A percentile compares a stretch with the other conserved stretches of the same genome.
Evolutionary conservation across 257 asterid species (phyloP).

Genomic region (Solanum stenotomum): DNA sequence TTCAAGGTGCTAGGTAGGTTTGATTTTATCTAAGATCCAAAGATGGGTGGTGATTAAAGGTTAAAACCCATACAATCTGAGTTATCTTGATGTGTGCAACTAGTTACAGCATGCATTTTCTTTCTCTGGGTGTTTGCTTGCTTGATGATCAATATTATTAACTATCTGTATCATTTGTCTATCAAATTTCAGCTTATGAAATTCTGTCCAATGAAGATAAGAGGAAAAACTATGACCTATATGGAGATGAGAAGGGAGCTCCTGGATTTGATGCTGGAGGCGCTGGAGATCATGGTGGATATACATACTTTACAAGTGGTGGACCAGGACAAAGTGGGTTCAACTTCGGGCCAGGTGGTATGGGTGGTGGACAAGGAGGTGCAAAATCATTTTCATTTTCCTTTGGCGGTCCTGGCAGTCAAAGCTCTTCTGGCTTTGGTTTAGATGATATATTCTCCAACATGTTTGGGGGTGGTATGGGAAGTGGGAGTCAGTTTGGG

Average conservation of each 20-base stretch:
- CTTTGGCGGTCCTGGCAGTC: conserved; percentile 65
- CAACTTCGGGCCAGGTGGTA: conserved; percentile 56
- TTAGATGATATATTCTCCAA: conserved; percentile 61
- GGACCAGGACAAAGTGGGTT: conserved; percentile 81
- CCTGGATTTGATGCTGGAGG: conserved; percentile 63
- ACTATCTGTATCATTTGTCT: background rate
- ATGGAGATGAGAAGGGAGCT: conserved; percentile 75
- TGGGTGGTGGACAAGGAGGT: conserved; percentile 78
- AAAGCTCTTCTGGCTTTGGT: conserved; percentile 56
- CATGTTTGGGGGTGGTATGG: conserved; percentile 60
- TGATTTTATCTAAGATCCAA: background rate
- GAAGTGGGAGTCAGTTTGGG: conserved; percentile 58
- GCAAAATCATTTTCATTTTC: conserved; percentile 82
- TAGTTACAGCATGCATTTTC: background rate
- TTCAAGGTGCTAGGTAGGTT: background rate
- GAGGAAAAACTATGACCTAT: conserved; percentile 86
- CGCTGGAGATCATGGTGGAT: conserved; percentile 48
- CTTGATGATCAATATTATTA: background rate
- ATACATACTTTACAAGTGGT: conserved; percentile 57
- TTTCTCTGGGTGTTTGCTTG: background rate
- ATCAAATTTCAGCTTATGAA: conserved; percentile 63
- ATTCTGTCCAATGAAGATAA: conserved; percentile 81
- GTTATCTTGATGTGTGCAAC: background rate
- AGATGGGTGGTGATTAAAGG: background rate
- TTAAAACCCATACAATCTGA: background rate